Base-by-base conservation (phyloP, 495 filamentous ascomycete species). In the Cladorrhinum samala region DNA sequence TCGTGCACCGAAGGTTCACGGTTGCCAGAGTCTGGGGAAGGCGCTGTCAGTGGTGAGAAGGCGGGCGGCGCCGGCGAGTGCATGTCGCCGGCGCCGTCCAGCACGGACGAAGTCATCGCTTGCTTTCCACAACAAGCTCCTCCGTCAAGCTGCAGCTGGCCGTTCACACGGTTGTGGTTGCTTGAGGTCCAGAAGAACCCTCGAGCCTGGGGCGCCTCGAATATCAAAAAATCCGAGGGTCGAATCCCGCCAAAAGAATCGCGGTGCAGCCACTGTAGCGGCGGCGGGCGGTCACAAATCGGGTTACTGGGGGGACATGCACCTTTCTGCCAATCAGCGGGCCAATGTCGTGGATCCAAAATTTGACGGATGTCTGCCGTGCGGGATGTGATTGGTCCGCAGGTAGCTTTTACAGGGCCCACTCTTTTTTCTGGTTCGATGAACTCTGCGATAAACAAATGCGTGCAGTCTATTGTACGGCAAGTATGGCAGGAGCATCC, bases 91-190 rank as follows among this genome's bases (percentile, higher is more conserved):
- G 46, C 53, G 53, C 55, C 55, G 37, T 64, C 57, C 43, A 53
- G 56, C 45, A 53, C 49, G 27, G 66, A 68, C 66, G 62, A 68
- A 65, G 46, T 68, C 66, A 68, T 68, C 62, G 66, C 66, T 67
- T 65, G 64, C 39, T 53, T 33, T 18, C 13, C 47, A 11, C 3
- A 20, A 60, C 64, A 67, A 67, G 66, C 66, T 68, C 66, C 66
- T 68, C 65, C 64, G 66, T 62, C 66, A 57, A 46, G 42, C 40
- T 55, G 53, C 42, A 45, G 48, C 39, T 47, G 44, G 41, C 45
- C 42, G 49, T 49, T 40, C 37, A 38, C 45, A 24, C 45, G 24
- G 33, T 24, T 54, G 50, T 36, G 27, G 39, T 21, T 50, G 47
- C 40, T 38, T 17, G 27, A 27, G 20, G 18, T 43, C 21, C 21